A percentile compares a stretch with the other conserved stretches of the same genome.
phyloP scores from a whole-genome alignment of 1,284 basidiomycete genomes.

The Tranzscheliella williamsii region DNA sequence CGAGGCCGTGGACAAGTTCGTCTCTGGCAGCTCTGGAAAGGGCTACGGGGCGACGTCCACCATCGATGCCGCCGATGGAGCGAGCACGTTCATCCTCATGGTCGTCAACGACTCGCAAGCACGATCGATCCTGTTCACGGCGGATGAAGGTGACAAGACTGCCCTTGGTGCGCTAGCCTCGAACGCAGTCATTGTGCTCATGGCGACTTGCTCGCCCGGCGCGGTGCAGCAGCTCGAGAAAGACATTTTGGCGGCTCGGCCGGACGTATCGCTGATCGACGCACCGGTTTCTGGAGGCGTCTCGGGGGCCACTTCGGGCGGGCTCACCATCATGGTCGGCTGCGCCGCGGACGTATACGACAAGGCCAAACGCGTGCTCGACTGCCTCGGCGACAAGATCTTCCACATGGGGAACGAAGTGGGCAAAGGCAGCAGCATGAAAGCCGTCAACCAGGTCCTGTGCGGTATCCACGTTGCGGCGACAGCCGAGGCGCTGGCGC shows the following conservation, averaged over 20 bases:
- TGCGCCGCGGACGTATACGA: constrained; percentile 39
- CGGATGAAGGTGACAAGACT: not conserved
- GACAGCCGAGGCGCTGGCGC: constrained; percentile 61
- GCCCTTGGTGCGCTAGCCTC: constrained; percentile 43
- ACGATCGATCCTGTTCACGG: constrained; percentile 4
- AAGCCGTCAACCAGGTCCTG: constrained; percentile 58
- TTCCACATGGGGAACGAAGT: constrained; percentile 58
- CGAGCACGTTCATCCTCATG: constrained; percentile 15
- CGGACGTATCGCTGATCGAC: constrained; percentile 56
- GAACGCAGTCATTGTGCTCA: constrained; percentile 58
- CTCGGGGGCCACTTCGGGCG: constrained; percentile 50
- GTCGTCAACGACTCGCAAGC: constrained; percentile 23
- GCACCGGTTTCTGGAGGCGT: constrained; percentile 61
- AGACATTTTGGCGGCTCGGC: constrained; percentile 31
- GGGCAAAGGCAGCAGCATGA: constrained; percentile 40
- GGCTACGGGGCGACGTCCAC: not conserved
- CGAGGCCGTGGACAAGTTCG: constrained; percentile 3
- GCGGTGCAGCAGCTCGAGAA: constrained; percentile 36
- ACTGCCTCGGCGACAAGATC: constrained; percentile 50
- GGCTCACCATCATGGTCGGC: constrained; percentile 60
- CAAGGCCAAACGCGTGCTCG: constrained; percentile 49
- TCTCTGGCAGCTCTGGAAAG: not conserved
- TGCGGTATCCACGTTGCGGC: constrained; percentile 60
- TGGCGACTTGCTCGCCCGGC: constrained; percentile 61
- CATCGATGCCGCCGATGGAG: constrained; percentile 2